A percentile compares a stretch with the other conserved stretches of the same genome.
Conservation (phyloP, 2,329 filamentous ascomycete genomes). For the Pezicula rhizophila region DNA sequence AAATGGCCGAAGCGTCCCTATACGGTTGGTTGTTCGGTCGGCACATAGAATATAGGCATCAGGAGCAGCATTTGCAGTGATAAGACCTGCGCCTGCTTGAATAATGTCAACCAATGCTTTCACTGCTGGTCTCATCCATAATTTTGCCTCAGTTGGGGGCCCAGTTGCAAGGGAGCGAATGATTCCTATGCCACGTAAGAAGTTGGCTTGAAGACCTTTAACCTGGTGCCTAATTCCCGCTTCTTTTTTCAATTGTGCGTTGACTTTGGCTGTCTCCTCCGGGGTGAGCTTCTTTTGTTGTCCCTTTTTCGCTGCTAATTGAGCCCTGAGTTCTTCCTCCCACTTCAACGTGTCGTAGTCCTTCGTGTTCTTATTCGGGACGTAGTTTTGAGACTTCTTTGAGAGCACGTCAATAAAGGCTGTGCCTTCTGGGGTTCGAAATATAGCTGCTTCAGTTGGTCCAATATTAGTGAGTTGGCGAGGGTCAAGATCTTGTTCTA, state of each 20-base stretch:
- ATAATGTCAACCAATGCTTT: conserved; percentile 68
- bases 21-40: conserved; percentile 63
- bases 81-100: conserved; percentile 70
- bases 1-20: conserved; percentile 74
- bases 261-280: conserved; percentile 86
- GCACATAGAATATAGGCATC: conserved; percentile 75
- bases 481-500: conserved; percentile 67
- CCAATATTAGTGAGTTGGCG: conserved; percentile 66
- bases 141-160: conserved; percentile 79
- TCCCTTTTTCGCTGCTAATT: conserved; percentile 90
- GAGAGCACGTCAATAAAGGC: conserved; percentile 86
- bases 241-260: conserved; percentile 85
- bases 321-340: conserved; percentile 85
- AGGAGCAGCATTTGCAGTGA: conserved; percentile 75
- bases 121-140: conserved; percentile 84
- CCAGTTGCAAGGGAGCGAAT: conserved; percentile 76
- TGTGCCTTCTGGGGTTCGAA: conserved; percentile 81
- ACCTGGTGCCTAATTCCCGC: conserved; percentile 70
- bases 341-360: conserved; percentile 96
- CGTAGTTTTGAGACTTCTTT: conserved; percentile 64
- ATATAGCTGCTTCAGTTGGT: conserved; percentile 86
- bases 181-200: conserved; percentile 80
- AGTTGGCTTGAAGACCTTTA: conserved; percentile 58
- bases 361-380: conserved; percentile 83
- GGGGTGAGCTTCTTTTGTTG: conserved; percentile 83